Conservation (phyloP, 257 asterid species). For the Rubia yunnanensis region DNA sequence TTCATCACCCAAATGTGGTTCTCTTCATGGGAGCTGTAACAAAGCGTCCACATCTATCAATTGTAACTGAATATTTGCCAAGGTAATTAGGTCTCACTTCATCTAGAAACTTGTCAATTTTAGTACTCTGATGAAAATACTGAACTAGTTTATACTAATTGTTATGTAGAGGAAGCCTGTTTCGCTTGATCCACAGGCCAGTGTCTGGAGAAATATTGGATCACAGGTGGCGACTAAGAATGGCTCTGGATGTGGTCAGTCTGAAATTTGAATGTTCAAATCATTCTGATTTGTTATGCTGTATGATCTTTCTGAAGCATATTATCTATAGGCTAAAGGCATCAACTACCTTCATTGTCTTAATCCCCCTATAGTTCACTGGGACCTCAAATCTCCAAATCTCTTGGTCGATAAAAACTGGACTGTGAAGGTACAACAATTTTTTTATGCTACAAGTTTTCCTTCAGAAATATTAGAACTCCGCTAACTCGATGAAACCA, state of each 20-base stretch:
- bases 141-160: neutral
- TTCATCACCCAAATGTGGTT: slow-evolving; percentile 96
- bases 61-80: slow-evolving; percentile 92
- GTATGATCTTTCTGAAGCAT: slow-evolving; percentile 3
- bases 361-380: slow-evolving; percentile 75
- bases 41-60: slow-evolving; percentile 79
- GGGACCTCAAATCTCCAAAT: slow-evolving; percentile 94
- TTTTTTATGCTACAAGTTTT: neutral
- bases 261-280: slow-evolving; percentile 2
- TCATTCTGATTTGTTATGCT: slow-evolving; percentile 4
- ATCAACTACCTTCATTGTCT: slow-evolving; percentile 84
- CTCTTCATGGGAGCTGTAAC: slow-evolving; percentile 99
- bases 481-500: neutral
- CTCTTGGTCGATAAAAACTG: slow-evolving; percentile 86
- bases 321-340: slow-evolving; percentile 63
- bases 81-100: slow-evolving; percentile 34
- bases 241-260: slow-evolving; percentile 97
- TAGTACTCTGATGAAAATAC: neutral
- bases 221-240: slow-evolving; percentile 71
- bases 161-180: slow-evolving; percentile 72
- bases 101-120: neutral
- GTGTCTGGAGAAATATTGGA: slow-evolving; percentile 77
- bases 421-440: slow-evolving; percentile 65
- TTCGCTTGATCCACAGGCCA: slow-evolving; percentile 83
- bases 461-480: neutral